Percentiles rank a stretch among this genome's conserved stretches.
These are phyloP conservation scores for Xylaria sp. DNA, from an alignment of 2,329 filamentous ascomycete species.

Conservation along the genomic window DNA sequence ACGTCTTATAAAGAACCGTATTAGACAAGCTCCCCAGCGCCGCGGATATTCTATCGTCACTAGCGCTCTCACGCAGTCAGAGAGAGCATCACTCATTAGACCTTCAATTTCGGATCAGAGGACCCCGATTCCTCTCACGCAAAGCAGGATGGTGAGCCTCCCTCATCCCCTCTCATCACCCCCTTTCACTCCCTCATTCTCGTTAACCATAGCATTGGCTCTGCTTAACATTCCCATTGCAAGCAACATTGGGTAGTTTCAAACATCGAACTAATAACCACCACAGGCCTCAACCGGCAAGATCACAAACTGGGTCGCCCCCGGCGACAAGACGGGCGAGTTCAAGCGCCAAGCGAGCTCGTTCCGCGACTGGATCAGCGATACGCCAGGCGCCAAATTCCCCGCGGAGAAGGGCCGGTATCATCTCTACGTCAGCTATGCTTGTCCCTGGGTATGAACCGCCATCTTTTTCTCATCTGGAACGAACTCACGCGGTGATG, in stretches of 20 bases:
- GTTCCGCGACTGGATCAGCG: constrained; percentile 84
- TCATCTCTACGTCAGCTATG: constrained; percentile 94
- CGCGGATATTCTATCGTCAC: not conserved
- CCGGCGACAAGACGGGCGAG: constrained; percentile 82
- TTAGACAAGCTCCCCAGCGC: not conserved
- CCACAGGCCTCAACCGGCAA: constrained; percentile 49
- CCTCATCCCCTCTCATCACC: not conserved
- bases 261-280: constrained; percentile 13
- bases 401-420: constrained; percentile 89
- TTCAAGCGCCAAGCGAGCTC: constrained; percentile 89
- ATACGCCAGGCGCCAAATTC: constrained; percentile 76
- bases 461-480: not conserved
- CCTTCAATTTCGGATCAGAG: not conserved
- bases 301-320: constrained; percentile 87
- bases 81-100: not conserved
- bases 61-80: not conserved
- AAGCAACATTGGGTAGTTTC: not conserved
- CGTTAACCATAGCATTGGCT: not conserved
- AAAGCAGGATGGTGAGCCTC: constrained; percentile 44
- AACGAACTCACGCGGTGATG: too few species aligned
- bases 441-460: constrained; percentile 80
- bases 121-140: not conserved
- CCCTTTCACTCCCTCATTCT: not conserved
- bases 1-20: not conserved
- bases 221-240: too few species aligned